These are phyloP conservation scores for Monilinia laxa DNA, from an alignment of 2,329 filamentous ascomycete species.

Conservation along the genomic window DNA sequence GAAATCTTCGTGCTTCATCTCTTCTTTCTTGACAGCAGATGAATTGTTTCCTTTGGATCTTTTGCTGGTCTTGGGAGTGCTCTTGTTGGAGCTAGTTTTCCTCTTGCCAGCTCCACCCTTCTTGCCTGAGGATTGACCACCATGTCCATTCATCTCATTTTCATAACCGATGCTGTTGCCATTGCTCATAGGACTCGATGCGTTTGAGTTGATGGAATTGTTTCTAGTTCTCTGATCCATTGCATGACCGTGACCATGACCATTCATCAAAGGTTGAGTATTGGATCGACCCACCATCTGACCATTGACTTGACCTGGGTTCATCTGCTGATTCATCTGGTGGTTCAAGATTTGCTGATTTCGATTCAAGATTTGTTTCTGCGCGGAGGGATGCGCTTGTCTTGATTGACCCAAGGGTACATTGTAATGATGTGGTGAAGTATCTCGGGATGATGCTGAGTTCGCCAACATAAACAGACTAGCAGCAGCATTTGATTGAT, in stretches of 20 bases:
- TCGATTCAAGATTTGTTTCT: slow-evolving; percentile 44
- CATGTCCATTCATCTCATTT: slow-evolving; percentile 12
- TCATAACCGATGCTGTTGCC: background rate
- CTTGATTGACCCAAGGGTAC: slow-evolving; percentile 24
- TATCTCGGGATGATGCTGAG: slow-evolving; percentile 56
- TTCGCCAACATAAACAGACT: slow-evolving; percentile 88
- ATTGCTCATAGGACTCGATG: slow-evolving; percentile 7
- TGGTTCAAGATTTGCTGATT: slow-evolving; percentile 43
- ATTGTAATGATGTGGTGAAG: slow-evolving; percentile 46
- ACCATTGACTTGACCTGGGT: background rate
- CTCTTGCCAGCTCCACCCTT: background rate
- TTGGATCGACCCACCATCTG: slow-evolving; percentile 2
- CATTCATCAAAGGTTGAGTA: background rate
- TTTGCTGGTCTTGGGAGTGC: slow-evolving; percentile 2
- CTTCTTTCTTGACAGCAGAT: background rate
- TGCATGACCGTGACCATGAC: background rate
- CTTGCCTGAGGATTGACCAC: background rate
- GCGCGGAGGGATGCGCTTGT: background rate
- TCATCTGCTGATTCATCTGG: slow-evolving; percentile 3
- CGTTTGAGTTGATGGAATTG: slow-evolving; percentile 6
- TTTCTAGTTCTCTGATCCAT: background rate
- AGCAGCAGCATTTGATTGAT: slow-evolving; percentile 77
- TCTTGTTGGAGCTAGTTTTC: background rate
- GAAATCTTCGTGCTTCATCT: slow-evolving; percentile 12
- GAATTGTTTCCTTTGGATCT: background rate